Evolutionary conservation across 2,329 filamentous ascomycete genomes (phyloP), one percentile per base, ranked within the genome.

Genomic region (Arthrocladium fulminans): DNA sequence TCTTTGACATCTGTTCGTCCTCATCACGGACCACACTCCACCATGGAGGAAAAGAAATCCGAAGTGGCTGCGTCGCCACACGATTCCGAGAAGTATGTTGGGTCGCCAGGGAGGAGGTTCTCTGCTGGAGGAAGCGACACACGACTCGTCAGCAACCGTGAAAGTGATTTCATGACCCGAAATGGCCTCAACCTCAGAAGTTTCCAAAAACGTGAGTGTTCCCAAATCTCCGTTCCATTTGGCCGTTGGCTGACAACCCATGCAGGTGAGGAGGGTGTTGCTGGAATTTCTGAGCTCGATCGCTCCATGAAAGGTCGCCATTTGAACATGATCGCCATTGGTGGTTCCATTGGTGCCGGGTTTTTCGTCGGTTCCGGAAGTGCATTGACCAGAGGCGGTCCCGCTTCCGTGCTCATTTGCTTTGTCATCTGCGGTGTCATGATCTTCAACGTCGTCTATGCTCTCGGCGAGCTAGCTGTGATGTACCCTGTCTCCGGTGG

Each of bases 401-500:
- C 87, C 3, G 88, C 84, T 1, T 84, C 85, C 0, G 64, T 94
- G n/a, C 67, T 94, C 22, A 76, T 94, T 41, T 84, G 83, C 22
- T 94, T 87, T 60, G 65, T 71, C 48, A 76, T 94, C 52, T 82
- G 94, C 54, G 88, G 88, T 41, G 68, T 80, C 60, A 94, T 96
- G 88, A 68, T 96, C 54, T 96, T 88, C 68, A 92, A 85, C 64
- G 94, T 88, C 2, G 85, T 94, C 34, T 88, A 96, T 61, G 88
- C 88, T 0, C 74, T 97, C 15, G 90, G 89, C 53, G 90, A 97
- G 66, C 79, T 97, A 66, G 86, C 88, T n/a, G 88, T 95, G 20
- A 70, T 89, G 15, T 96, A 89, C 59, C 89, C 89, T 2, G 84
- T 96, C 25, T 85, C 89, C 23, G 90, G 89, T 50, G 94, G 88